Evolutionary conservation across 352 stramenopile species (phyloP), one percentile per base, ranked within the genome.

Genomic region (Phytophthora crassamura): DNA sequence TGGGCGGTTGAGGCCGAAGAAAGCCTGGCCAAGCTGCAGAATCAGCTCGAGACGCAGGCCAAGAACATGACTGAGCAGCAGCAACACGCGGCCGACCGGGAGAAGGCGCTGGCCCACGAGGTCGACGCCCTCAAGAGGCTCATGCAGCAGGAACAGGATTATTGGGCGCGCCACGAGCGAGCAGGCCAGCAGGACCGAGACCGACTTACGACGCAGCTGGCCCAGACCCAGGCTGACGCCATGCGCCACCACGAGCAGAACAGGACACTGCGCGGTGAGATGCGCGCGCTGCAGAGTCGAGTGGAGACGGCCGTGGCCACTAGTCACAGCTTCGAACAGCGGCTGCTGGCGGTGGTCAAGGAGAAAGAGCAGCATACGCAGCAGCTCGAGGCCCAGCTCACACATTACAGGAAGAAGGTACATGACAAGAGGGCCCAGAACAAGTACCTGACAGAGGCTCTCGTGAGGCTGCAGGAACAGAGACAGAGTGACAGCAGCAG

Each of bases 391-490:
- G 47, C 45, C 1, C 59, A 89, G 15, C 12, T 90, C 14, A 34
- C 35, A 3, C 75, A 73, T 1, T 74, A 89, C 36, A 71, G 68
- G 56, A 72, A 65, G 36, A 85, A 78, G 18, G 20, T 88, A 0
- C 61, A 85, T n/a, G 80, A 88, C 15, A 89, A 86, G 46, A 48
- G 74, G 5, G 70, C 84, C 15, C 74, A 91, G 75, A 88, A 85
- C 58, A 78, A 72, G 55, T 77, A 80, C 16, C 54, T 92, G 30
- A 78, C 80, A 1, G 72, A 89, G 14, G 79, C 80, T 3, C 49
- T 91, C 7, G 73, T 86, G 52, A 58, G 57, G 9, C 51, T 72
- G 16, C 77, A 80, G 50, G 64, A 65, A 20, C 46, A 55, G 42
- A 42, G 59, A 40, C 53, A 69, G 43, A 70, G 47, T 52, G 42